A percentile compares a stretch with the other conserved stretches of the same genome.
Conservation (phyloP, 2,329 filamentous ascomycete species). For the Ophiocordyceps sinensis region DNA sequence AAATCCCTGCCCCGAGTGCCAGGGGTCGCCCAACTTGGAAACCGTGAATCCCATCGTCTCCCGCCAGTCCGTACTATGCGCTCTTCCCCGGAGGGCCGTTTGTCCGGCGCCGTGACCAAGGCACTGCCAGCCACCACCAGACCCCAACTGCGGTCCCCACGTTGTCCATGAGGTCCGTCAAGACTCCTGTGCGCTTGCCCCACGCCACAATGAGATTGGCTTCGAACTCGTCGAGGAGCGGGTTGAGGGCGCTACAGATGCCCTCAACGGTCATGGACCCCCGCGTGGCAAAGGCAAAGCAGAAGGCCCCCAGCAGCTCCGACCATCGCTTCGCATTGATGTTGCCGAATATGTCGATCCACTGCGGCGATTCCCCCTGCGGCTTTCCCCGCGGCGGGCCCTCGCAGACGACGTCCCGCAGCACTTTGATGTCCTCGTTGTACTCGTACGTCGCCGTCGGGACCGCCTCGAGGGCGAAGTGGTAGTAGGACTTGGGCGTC, state of each 20-base stretch:
- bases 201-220: conserved; percentile 43
- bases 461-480: conserved; percentile 45
- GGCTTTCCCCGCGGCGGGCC: conserved; percentile 28
- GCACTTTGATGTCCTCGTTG: conserved; percentile 32
- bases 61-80: background rate
- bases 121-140: conserved; percentile 53
- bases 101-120: conserved; percentile 9
- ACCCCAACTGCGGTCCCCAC: conserved; percentile 35
- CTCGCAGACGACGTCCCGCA: conserved; percentile 17
- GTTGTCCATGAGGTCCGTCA: conserved; percentile 25
- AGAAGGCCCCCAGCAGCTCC: conserved; percentile 45
- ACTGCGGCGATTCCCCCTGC: conserved; percentile 46
- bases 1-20: no score
- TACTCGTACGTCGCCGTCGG: conserved; percentile 51
- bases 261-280: conserved; percentile 39
- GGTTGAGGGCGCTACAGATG: conserved; percentile 40
- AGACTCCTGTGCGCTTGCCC: conserved; percentile 38
- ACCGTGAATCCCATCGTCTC: background rate
- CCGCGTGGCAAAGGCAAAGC: conserved; percentile 47
- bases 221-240: conserved; percentile 49
- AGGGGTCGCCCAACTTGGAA: no score
- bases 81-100: background rate
- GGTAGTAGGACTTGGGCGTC: conserved; percentile 49
- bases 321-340: conserved; percentile 48
- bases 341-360: conserved; percentile 54